These are phyloP conservation scores for Geotrichum macrosporum DNA, from an alignment of 1,139 yeast genomes.

Conservation along the genomic window DNA sequence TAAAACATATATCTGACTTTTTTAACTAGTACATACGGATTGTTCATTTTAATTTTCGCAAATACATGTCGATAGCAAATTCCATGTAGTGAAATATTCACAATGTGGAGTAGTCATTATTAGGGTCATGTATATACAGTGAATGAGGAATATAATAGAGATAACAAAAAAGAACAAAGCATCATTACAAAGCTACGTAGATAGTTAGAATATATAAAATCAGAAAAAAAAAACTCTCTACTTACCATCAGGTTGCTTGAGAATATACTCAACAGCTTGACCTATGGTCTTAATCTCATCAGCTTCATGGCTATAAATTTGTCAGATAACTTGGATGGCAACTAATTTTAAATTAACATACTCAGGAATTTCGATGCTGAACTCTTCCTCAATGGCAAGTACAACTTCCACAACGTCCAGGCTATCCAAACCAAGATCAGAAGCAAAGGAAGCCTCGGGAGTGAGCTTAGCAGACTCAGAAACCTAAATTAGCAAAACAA, in stretches of 20 bases:
- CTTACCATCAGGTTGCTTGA: conserved; percentile 53
- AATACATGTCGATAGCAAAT: too few relatives aligned
- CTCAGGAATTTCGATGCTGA: conserved; percentile 69
- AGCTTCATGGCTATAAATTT: conserved; percentile 52
- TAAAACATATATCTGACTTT: too few relatives aligned
- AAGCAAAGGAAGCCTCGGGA: conserved; percentile 57
- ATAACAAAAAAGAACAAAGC: too few relatives aligned
- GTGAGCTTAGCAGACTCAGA: conserved; percentile 45
- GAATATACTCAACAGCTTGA: conserved; percentile 73
- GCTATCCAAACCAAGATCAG: conserved; percentile 80
- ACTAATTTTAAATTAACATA: conserved; percentile 23
- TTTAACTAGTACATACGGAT: too few relatives aligned
- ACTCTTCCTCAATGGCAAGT: conserved; percentile 80
- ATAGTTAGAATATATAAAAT: background rate
- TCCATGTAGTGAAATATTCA: too few relatives aligned
- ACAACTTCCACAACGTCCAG: conserved; percentile 85
- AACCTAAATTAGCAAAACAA: conserved; percentile 17
- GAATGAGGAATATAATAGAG: too few relatives aligned
- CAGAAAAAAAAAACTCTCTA: conserved; percentile 2
- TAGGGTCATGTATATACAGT: too few relatives aligned
- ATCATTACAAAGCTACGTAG: background rate
- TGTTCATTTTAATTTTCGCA: too few relatives aligned
- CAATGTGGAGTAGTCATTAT: too few relatives aligned
- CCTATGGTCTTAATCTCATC: conserved; percentile 78
- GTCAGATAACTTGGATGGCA: background rate